phyloP scores from a whole-genome alignment of 805 yeast genomes.

The Cyberlindnera nakhonratchasimensis region DNA sequence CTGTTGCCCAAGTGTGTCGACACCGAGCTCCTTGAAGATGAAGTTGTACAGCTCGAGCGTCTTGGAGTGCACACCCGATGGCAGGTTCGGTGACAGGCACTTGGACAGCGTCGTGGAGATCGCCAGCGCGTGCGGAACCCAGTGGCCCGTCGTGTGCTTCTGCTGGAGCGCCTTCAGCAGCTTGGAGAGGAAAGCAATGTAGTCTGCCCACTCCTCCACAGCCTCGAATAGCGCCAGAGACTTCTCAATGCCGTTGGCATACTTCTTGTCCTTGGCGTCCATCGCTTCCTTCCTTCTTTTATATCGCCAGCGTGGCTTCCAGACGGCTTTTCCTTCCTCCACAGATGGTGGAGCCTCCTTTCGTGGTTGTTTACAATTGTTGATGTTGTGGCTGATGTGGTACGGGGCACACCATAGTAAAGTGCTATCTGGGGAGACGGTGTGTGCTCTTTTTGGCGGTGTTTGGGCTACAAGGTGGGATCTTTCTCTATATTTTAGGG shows the following conservation, averaged over 20 bases:
- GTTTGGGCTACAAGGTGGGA: too few relatives aligned
- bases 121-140: constrained; percentile 65
- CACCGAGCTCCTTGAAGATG: constrained; percentile 63
- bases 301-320: too few relatives aligned
- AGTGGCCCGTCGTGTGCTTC: constrained; percentile 38
- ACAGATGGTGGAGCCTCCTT: too few relatives aligned
- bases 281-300: constrained; percentile 23
- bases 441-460: too few relatives aligned
- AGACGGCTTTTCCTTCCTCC: too few relatives aligned
- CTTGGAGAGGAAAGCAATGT: constrained; percentile 81
- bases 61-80: constrained; percentile 95
- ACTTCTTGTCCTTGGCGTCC: constrained; percentile 66
- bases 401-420: too few relatives aligned
- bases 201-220: constrained; percentile 97
- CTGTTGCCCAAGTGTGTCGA: constrained; percentile 48
- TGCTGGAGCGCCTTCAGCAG: constrained; percentile 67
- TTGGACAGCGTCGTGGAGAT: constrained; percentile 72
- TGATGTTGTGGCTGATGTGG: too few relatives aligned
- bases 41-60: constrained; percentile 72
- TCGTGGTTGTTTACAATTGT: too few relatives aligned
- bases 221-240: constrained; percentile 74
- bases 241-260: constrained; percentile 62
- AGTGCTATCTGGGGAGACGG: too few relatives aligned
- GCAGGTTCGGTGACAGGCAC: constrained; percentile 76
- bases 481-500: too few relatives aligned